Conservation (phyloP, 129 eudicot species). For the Flaveria robusta region DNA sequence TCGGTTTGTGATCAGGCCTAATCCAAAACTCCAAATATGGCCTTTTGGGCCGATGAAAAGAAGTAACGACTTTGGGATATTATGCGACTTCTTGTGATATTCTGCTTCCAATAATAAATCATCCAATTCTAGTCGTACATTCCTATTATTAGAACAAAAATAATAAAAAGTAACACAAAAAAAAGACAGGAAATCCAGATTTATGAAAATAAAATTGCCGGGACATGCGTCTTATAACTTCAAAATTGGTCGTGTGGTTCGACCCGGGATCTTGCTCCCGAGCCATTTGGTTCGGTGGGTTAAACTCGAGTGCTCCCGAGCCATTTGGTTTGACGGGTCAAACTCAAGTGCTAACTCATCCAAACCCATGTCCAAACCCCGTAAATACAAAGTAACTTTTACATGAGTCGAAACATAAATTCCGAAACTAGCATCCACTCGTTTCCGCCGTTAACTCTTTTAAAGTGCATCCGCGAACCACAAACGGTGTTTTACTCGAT, state of each 20-base stretch:
- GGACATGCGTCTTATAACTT: conserved; percentile 23
- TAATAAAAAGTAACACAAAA: no score
- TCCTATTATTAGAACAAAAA: no score
- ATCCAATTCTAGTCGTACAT: background rate
- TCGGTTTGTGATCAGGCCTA: no score
- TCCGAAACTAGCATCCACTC: no score
- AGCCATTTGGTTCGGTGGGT: conserved; percentile 1
- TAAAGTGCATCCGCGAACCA: no score
- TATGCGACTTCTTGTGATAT: background rate
- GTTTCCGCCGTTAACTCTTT: no score
- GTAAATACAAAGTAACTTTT: background rate
- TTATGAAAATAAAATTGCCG: no score
- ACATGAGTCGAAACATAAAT: no score
- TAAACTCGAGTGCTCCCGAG: background rate
- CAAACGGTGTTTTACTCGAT: no score
- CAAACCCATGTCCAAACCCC: conserved; percentile 10
- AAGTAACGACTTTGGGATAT: conserved; percentile 15
- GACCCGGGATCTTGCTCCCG: background rate
- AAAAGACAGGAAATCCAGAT: no score
- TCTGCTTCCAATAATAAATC: conserved; percentile 12
- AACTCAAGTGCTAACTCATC: no score
- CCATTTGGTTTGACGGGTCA: no score
- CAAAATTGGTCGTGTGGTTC: conserved; percentile 32
- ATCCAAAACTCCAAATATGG: conserved; percentile 26
- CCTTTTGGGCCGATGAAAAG: conserved; percentile 17